These are phyloP conservation scores for Mucor lusitanicus DNA, from an alignment of 371 early-diverging fungal genomes.

Conservation along the genomic window DNA sequence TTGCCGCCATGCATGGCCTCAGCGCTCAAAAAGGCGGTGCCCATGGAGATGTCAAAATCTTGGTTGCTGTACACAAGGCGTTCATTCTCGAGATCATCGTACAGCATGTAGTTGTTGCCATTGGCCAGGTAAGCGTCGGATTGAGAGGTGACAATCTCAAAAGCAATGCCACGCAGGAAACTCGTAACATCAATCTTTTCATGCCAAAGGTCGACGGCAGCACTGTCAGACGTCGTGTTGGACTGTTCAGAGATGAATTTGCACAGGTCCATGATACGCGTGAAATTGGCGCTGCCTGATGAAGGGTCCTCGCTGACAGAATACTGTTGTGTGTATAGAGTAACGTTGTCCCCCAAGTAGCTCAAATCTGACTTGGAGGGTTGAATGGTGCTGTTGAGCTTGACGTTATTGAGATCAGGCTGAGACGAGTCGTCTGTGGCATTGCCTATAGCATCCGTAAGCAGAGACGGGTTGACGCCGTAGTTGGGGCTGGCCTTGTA, in stretches of 20 bases:
- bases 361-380: conserved; percentile 12
- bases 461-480: neutral
- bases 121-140: conserved; percentile 33
- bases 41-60: conserved; percentile 38
- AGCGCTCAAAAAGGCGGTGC: neutral
- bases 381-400: neutral
- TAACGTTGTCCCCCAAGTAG: conserved; percentile 24
- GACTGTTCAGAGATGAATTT: conserved; percentile 17
- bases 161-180: conserved; percentile 15
- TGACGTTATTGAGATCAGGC: neutral
- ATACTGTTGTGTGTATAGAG: conserved; percentile 16
- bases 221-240: neutral
- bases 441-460: neutral
- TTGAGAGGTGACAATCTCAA: conserved; percentile 12
- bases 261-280: conserved; percentile 17
- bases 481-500: conserved; percentile 16
- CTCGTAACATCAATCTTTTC: conserved; percentile 16
- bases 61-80: conserved; percentile 24
- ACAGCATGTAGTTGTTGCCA: conserved; percentile 36
- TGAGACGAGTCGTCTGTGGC: neutral
- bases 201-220: conserved; percentile 13
- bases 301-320: conserved; percentile 3
- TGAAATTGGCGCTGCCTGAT: conserved; percentile 7
- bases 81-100: conserved; percentile 18
- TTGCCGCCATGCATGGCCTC: conserved; percentile 18